Evolutionary conservation across 306 rosid genomes (phyloP).

Genomic region (Trifolium subterraneum): DNA sequence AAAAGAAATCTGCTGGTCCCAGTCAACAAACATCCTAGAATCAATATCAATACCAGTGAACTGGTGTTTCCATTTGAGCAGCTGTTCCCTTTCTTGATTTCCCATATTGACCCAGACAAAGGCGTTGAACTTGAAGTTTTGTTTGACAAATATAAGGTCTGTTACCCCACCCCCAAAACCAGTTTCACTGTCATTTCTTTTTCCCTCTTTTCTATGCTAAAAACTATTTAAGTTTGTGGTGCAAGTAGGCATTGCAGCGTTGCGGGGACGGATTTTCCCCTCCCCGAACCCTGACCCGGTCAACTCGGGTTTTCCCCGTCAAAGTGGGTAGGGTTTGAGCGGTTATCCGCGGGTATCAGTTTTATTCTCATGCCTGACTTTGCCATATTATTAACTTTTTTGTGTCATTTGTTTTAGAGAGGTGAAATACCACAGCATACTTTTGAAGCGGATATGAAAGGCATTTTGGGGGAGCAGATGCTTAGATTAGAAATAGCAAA

Average conservation of each 20-base stretch:
- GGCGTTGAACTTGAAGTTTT: neutral
- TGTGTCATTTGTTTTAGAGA: slow-evolving; percentile 53
- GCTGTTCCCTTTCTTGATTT: neutral
- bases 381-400: slow-evolving; percentile 39
- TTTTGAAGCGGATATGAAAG: slow-evolving; percentile 70
- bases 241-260: too few relatives aligned
- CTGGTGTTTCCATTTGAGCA: neutral
- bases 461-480: slow-evolving; percentile 85
- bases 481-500: slow-evolving; percentile 78
- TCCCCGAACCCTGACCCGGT: too few relatives aligned
- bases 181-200: neutral
- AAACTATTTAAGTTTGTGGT: neutral
- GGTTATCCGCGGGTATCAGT: too few relatives aligned
- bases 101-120: neutral
- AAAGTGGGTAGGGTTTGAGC: too few relatives aligned
- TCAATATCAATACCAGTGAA: neutral
- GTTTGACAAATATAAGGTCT: neutral
- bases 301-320: too few relatives aligned
- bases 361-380: too few relatives aligned
- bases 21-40: neutral
- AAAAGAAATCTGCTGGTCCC: neutral
- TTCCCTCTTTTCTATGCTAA: too few relatives aligned
- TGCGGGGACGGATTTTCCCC: too few relatives aligned
- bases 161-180: neutral
- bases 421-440: slow-evolving; percentile 76